Evolutionary conservation across 2,329 filamentous ascomycete species (phyloP), one percentile per base, ranked within the genome.

Genomic region (Beauveria caledonica): DNA sequence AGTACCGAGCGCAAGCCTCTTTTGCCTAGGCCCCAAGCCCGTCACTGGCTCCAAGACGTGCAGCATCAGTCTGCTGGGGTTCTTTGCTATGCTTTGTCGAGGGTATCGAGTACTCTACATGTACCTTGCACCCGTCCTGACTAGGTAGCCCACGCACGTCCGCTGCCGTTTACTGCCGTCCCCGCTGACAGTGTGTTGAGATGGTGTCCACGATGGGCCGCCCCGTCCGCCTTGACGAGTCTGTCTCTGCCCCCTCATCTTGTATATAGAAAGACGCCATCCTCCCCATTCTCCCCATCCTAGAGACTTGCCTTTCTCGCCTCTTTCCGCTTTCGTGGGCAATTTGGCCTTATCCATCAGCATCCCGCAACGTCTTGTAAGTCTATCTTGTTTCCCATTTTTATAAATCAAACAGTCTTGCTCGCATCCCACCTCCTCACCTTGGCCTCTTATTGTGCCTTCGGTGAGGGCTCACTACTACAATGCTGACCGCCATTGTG

Each of bases 181-280:
- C 45, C 55, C 45, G 45, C 55, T 58, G 36, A 29, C 33, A 19
- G 17, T 58, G 54, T n/a, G 45, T 50, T 50, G 45, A 58, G 55
- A 58, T 58, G 55, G 55, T 58, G 45, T 50, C 55, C 55, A 46
- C 46, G 54, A 50, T 52, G 29, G 55, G 29, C 46, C 59, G 19
- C 52, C 46, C 59, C n/a, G 33, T 51, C 45, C 59, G 40, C 52
- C 59, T 61, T 53, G 54, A 25, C 46, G 33, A 51, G 53, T 39
- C 59, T 48, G 39, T 27, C 39, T 44, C 52, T 36, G 27, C 39
- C 40, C 40, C 44, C 46, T 36, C 27, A 21, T 51, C 33, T 36
- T 45, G 39, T 61, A 61, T 61, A 61, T 61, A 61, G 59, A 55
- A 61, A 39, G 10, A 36, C 52, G 39, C 59, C 59, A 50, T 61